Base-by-base conservation (phyloP, 441 rosid species). In the Hura crepitans region DNA sequence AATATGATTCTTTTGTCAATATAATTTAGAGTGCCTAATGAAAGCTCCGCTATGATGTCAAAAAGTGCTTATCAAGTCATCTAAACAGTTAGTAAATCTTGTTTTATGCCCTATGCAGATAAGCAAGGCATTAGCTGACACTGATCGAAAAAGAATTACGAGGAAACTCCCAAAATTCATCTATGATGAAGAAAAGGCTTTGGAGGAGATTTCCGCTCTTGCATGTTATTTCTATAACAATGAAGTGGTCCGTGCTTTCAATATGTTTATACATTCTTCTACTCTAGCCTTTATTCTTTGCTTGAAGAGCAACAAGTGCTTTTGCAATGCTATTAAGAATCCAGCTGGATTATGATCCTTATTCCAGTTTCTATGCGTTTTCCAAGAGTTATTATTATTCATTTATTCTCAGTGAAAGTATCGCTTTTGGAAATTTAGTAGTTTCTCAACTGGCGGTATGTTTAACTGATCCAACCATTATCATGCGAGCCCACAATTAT, bases 111-210 rank as follows among this genome's bases (percentile, higher is more conserved):
- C 49, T 69, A 51, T 77, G 68, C 80, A 94, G 97, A 87, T 94
- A 78, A 94, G 96, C 83, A 86, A 77, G 84, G 97, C 85, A n/a
- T 80, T 94, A 75, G 85, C 89, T 77, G 96, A 88, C 61, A 85
- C 93, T 76, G 89, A 94, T 81, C 70, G 83, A 50, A 94, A 92
- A 80, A 92, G 89, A 74, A 83, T 94, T 59, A 83, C 90, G 97
- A 92, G 87, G 85, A 94, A 83, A 73, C 85, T 94, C 77, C 99
- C 99, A 18, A 91, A 89, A 73, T 93, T 93, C 84, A 86, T 94
- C 31, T 90, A 90, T 28, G 97, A 94, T 65, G 97, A 91, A 83
- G 97, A 90, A 73, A 94, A 92, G 75, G 93, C 92, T 79, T 80
- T 91, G 77, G 99, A 94, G 92, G 98, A 85, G 73, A 84, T 81